Conservation (phyloP, 306 rosid species). For the Gleditsia sinensis region DNA sequence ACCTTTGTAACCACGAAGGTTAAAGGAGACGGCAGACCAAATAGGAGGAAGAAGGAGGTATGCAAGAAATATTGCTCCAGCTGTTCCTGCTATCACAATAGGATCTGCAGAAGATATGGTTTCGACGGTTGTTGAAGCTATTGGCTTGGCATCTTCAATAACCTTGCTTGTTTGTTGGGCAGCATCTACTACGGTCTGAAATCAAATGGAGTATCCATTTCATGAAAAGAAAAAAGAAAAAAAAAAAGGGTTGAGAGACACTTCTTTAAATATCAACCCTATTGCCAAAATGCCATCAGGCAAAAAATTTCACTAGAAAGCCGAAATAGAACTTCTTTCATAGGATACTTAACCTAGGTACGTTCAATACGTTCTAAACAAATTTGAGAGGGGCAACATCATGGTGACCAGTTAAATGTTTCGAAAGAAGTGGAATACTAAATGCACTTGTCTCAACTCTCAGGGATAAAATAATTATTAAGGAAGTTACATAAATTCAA, state of each 20-base stretch:
- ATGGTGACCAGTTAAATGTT: not conserved
- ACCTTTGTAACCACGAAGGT: slow-evolving; percentile 93
- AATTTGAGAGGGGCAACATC: not conserved
- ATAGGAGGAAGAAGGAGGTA: slow-evolving; percentile 83
- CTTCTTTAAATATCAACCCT: slow-evolving; percentile 2
- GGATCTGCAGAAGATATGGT: slow-evolving; percentile 82
- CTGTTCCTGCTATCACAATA: slow-evolving; percentile 65
- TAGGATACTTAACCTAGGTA: not conserved
- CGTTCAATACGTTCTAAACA: not conserved
- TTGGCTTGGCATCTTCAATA: slow-evolving; percentile 82
- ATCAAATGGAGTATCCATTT: slow-evolving; percentile 33
- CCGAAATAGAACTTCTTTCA: not conserved
- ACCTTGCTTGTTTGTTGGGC: slow-evolving; percentile 80
- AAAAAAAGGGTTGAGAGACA: slow-evolving; percentile 11
- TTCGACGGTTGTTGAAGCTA: slow-evolving; percentile 77
- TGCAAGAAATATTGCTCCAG: slow-evolving; percentile 71
- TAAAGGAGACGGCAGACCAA: slow-evolving; percentile 73
- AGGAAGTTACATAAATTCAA: not conserved
- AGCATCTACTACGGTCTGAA: slow-evolving; percentile 80
- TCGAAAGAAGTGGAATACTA: not conserved
- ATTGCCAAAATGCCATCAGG: not conserved
- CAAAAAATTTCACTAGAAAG: not conserved
- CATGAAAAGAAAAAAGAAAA: not conserved
- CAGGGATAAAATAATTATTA: not conserved
- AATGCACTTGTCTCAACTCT: slow-evolving; percentile 3